Evolutionary conservation across 2,329 filamentous ascomycete genomes (phyloP), one percentile per base, ranked within the genome.

Genomic region (Chaetomiaceae sp.): DNA sequence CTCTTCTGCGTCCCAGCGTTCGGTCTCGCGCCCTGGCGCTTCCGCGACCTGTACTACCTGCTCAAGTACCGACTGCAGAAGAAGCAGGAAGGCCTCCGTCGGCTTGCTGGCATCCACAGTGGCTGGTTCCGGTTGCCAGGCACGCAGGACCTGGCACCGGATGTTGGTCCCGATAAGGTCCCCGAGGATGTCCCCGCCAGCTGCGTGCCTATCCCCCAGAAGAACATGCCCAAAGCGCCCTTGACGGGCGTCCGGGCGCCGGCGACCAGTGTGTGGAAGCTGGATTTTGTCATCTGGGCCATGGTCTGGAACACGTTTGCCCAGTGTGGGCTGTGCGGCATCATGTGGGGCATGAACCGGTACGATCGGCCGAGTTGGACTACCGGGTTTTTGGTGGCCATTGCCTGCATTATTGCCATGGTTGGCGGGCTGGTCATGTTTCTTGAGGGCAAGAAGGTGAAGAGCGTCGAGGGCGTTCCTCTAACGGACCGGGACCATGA

Each of bases 1-100:
- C 78, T 95, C 1, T 95, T 95, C 75, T 93, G 88, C 67, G 83
- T 95, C 6, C 92, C 89, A 1, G 89, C 85, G 1, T 92, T 95
- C 58, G 89, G 89, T 0, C 75, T 93, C 12, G 84, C 87, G 1
- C 89, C 89, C 0, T 95, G 89, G 89, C 79, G 89, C 27, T 86
- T 91, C 59, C 77, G 89, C 27, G 89, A 95, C 64, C 69, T 89
- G 9, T 93, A 85, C 65, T 89, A 82, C 64, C 73, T 90, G 30
- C 67, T 87, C 43, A 75, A 78, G 61, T 93, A 78, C 69, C 76
- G 87, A 20, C 44, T 85, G 0, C 51, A 62, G 27, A 71, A 75
- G 50, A 69, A 81, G 45, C 63, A 76, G 23, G 65, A 76, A 16
- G 84, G 77, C 4, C 73, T 92, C 31, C 78, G 86, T 35, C 77